Conservation (phyloP, 805 yeast species). For the Yarrowia phangngaensis region DNA sequence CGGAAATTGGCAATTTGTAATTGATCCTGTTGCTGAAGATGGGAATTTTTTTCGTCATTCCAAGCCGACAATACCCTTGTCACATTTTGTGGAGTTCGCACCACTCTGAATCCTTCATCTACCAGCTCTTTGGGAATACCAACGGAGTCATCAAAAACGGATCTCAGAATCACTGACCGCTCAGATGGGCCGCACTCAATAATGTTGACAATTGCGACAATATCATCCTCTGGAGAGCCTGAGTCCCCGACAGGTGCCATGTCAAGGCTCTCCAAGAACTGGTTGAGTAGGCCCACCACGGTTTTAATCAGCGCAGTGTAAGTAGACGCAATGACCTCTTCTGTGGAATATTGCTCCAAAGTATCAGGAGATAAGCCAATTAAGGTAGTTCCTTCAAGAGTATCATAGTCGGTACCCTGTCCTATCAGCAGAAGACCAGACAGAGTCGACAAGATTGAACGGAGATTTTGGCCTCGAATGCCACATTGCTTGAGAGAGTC, state of each 20-base stretch:
- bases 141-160: slow-evolving; percentile 39
- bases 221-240: slow-evolving; percentile 32
- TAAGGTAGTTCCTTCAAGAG: slow-evolving; percentile 43
- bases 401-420: slow-evolving; percentile 37
- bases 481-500: slow-evolving; percentile 40
- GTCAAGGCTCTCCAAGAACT: slow-evolving; percentile 38
- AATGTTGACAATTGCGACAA: slow-evolving; percentile 40
- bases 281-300: slow-evolving; percentile 39
- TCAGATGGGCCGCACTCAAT: slow-evolving; percentile 38
- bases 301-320: slow-evolving; percentile 38
- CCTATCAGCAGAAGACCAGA: slow-evolving; percentile 43
- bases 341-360: slow-evolving; percentile 34
- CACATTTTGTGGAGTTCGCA: slow-evolving; percentile 34
- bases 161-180: slow-evolving; percentile 34
- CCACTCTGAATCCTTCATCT: slow-evolving; percentile 40
- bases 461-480: slow-evolving; percentile 37
- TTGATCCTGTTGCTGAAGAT: slow-evolving; percentile 4
- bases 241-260: slow-evolving; percentile 28
- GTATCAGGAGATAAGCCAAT: slow-evolving; percentile 40
- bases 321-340: slow-evolving; percentile 39
- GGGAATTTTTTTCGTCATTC: neutral
- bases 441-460: slow-evolving; percentile 39
- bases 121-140: slow-evolving; percentile 42
- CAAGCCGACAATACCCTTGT: slow-evolving; percentile 28
- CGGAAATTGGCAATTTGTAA: slow-evolving; percentile 31